Percentiles rank a stretch among this genome's conserved stretches.
phyloP scores from a whole-genome alignment of 345 rosid species.

The Rhizophora mangle region DNA sequence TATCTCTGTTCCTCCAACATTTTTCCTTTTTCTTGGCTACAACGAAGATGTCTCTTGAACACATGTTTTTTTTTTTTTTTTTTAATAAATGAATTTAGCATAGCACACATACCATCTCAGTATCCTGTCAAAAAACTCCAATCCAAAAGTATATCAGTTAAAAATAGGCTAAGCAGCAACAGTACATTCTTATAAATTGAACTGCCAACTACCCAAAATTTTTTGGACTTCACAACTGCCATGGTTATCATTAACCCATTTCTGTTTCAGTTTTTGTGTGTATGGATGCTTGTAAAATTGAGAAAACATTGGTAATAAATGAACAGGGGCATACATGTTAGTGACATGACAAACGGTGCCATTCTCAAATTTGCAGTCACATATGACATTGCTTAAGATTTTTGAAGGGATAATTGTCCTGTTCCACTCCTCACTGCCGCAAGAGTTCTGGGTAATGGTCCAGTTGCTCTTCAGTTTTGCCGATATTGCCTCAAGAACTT shows the following conservation, averaged over 20 bases:
- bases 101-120: no score
- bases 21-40: no score
- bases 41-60: neutral
- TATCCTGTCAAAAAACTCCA: no score
- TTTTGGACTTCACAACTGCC: no score
- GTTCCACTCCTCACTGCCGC: constrained; percentile 42
- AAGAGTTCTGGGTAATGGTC: constrained; percentile 37
- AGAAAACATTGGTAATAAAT: neutral
- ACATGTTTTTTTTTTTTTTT: neutral
- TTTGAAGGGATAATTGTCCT: neutral
- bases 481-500: constrained; percentile 45
- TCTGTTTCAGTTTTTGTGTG: no score
- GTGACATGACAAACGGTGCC: constrained; percentile 55
- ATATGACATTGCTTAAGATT: constrained; percentile 34
- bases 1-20: no score
- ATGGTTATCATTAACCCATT: no score
- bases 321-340: constrained; percentile 40
- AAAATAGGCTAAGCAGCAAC: no score
- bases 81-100: no score
- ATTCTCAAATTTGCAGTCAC: constrained; percentile 42
- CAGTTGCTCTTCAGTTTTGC: constrained; percentile 36
- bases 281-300: neutral
- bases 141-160: no score
- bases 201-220: no score
- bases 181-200: no score